These are phyloP conservation scores for Trichoderma hamatum DNA, from an alignment of 2,329 filamentous ascomycete species.

Conservation along the genomic window DNA sequence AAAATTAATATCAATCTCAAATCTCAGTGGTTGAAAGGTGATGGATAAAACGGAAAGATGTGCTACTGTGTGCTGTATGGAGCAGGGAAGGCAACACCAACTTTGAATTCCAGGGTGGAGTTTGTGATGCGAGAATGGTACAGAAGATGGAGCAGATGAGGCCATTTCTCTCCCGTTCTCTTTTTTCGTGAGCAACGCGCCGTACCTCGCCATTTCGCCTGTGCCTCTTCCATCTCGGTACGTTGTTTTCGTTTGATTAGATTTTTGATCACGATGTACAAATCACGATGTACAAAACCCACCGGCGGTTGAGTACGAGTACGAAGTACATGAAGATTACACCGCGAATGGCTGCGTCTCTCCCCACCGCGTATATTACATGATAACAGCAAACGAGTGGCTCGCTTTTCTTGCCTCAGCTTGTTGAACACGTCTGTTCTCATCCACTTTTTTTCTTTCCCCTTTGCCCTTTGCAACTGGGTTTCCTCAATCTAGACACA, in stretches of 20 bases:
- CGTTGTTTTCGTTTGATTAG: not conserved
- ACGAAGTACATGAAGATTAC: not conserved
- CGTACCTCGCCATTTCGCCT: not conserved
- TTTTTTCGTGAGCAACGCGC: not conserved
- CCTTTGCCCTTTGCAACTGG: not conserved
- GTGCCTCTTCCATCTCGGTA: not conserved
- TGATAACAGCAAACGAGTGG: not conserved
- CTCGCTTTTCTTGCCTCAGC: not conserved
- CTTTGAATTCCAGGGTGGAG: constrained; percentile 6
- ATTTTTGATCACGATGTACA: not conserved
- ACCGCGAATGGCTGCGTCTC: not conserved
- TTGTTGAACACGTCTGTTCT: constrained; percentile 6
- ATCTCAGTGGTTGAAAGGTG: not conserved
- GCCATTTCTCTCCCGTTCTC: constrained; percentile 1
- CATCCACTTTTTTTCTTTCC: not conserved
- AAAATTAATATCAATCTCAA: not conserved
- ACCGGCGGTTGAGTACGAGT: not conserved
- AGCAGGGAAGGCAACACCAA: not conserved
- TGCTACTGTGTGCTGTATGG: not conserved
- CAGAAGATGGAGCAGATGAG: constrained; percentile 15
- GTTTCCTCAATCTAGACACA: not conserved
- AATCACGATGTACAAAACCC: not conserved
- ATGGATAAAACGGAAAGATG: not conserved
- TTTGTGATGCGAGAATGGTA: not conserved
- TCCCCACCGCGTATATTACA: not conserved